Conservation (phyloP, 139 green algal species). For the Parachlorella kessleri region DNA sequence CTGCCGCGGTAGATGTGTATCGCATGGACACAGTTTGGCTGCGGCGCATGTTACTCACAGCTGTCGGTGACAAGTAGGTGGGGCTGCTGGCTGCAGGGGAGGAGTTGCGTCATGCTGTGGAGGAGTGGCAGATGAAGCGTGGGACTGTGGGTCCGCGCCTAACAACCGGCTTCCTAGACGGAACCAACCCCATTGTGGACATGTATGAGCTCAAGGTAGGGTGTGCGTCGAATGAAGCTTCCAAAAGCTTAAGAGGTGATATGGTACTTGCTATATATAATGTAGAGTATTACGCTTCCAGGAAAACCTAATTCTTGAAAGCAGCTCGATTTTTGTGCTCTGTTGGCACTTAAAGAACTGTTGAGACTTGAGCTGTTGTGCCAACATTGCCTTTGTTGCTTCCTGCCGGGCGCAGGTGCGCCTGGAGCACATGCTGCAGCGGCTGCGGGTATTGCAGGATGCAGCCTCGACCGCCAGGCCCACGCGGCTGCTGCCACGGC, state of each 20-base stretch:
- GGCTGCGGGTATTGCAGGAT: slow-evolving; percentile 71
- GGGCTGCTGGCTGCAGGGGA: slow-evolving; percentile 29
- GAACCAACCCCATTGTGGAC: slow-evolving; percentile 81
- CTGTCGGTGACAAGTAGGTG: too few relatives aligned
- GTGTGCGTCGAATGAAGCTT: not conserved
- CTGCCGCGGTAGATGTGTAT: too few relatives aligned
- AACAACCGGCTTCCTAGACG: slow-evolving; percentile 85
- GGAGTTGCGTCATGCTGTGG: slow-evolving; percentile 62
- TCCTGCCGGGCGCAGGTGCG: slow-evolving; percentile 60
- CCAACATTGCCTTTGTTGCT: too few relatives aligned
- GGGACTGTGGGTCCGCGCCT: slow-evolving; percentile 39
- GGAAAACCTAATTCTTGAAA: too few relatives aligned
- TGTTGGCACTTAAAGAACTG: too few relatives aligned
- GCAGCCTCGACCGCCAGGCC: slow-evolving; percentile 56
- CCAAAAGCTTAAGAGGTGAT: too few relatives aligned
- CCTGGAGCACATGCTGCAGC: slow-evolving; percentile 84
- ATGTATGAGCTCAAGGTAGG: slow-evolving; percentile 84
- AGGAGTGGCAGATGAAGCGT: slow-evolving; percentile 74
- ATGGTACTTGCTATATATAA: too few relatives aligned
- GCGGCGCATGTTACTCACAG: too few relatives aligned
- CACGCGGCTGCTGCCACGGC: slow-evolving; percentile 48
- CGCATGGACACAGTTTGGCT: too few relatives aligned
- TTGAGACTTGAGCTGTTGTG: too few relatives aligned
- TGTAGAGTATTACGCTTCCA: too few relatives aligned
- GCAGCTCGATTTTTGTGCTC: too few relatives aligned